These are phyloP conservation scores for Boletus sp. DNA, from an alignment of 768 basidiomycete genomes.

Conservation along the genomic window DNA sequence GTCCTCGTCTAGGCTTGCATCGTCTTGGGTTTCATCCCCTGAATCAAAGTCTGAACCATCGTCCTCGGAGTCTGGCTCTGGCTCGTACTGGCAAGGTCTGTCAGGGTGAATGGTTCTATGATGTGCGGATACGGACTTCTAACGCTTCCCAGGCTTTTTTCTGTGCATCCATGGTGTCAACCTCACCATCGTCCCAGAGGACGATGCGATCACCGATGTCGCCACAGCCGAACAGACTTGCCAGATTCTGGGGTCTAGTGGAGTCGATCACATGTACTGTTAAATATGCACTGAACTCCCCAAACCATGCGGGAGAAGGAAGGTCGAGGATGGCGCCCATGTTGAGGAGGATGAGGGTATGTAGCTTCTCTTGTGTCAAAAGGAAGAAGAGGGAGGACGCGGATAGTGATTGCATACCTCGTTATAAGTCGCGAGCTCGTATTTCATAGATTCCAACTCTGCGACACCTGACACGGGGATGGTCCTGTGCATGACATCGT, in stretches of 20 bases:
- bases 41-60: slow-evolving; percentile 43
- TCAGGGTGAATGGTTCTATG: slow-evolving; percentile 3
- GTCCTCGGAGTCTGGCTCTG: slow-evolving; percentile 67
- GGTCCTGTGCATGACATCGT: slow-evolving; percentile 88
- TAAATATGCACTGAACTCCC: slow-evolving; percentile 58
- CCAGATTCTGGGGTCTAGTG: slow-evolving; percentile 82
- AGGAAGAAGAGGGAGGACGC: background rate
- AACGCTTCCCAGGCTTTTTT: slow-evolving; percentile 81
- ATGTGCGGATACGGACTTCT: slow-evolving; percentile 50
- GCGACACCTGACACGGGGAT: slow-evolving; percentile 85
- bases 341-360: slow-evolving; percentile 87
- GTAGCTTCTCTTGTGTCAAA: slow-evolving; percentile 48
- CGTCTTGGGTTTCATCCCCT: slow-evolving; percentile 44
- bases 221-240: slow-evolving; percentile 75
- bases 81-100: slow-evolving; percentile 59
- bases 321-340: slow-evolving; percentile 90
- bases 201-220: slow-evolving; percentile 69
- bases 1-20: slow-evolving; percentile 38
- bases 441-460: slow-evolving; percentile 63
- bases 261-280: slow-evolving; percentile 95
- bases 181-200: slow-evolving; percentile 91
- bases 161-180: slow-evolving; percentile 65
- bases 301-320: slow-evolving; percentile 70
- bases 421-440: slow-evolving; percentile 60
- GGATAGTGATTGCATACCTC: slow-evolving; percentile 49